phyloP scores from a whole-genome alignment of 768 basidiomycete species.

The Phylloporus sp. region DNA sequence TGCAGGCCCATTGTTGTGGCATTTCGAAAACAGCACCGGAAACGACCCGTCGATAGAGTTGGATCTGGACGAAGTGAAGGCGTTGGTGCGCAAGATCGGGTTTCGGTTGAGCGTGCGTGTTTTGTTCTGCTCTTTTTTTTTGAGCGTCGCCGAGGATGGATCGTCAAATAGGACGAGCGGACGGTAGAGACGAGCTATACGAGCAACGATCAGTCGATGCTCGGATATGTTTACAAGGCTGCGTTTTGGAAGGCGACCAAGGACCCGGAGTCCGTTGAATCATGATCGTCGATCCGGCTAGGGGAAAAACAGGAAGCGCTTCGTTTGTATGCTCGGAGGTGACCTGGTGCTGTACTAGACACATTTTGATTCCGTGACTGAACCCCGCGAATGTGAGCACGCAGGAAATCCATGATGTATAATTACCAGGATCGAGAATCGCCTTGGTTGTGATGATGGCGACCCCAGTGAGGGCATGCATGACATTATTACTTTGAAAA shows the following conservation, averaged over 20 bases:
- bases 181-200: conserved; percentile 84
- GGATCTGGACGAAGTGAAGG: conserved; percentile 84
- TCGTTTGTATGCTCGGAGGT: too few species aligned
- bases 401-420: too few species aligned
- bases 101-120: conserved; percentile 72
- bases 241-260: conserved; percentile 80
- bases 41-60: conserved; percentile 84
- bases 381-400: too few species aligned
- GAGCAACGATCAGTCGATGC: conserved; percentile 72
- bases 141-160: background rate
- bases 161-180: conserved; percentile 76
- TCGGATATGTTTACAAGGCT: conserved; percentile 79
- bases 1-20: conserved; percentile 90
- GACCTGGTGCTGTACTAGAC: too few species aligned
- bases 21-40: conserved; percentile 85
- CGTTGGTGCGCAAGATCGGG: conserved; percentile 64
- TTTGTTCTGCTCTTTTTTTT: background rate
- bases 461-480: too few species aligned
- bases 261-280: background rate
- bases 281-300: background rate
- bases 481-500: too few species aligned
- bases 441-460: too few species aligned
- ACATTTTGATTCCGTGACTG: too few species aligned
- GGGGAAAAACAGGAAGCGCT: too few species aligned
- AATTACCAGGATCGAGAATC: too few species aligned